Percentiles rank a stretch among this genome's conserved stretches.
These are phyloP conservation scores for Elsinoe batatas DNA, from an alignment of 2,329 filamentous ascomycete species.

Conservation along the genomic window DNA sequence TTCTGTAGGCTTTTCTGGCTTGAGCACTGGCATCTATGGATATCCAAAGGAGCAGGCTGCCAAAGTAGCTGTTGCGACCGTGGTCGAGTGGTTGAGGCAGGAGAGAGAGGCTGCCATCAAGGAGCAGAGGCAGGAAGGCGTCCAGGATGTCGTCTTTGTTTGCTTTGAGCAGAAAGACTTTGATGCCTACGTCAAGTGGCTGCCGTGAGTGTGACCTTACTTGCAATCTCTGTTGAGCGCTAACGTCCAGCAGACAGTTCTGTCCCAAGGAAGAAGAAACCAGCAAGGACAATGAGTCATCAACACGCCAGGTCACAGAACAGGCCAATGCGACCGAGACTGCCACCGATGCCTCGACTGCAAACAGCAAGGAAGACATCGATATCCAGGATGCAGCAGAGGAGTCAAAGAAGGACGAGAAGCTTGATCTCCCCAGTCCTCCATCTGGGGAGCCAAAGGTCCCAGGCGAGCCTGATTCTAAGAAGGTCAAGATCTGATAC, in stretches of 20 bases:
- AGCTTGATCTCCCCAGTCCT: constrained; percentile 39
- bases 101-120: constrained; percentile 23
- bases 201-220: constrained; percentile 57
- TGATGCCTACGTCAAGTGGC: constrained; percentile 54
- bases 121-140: constrained; percentile 29
- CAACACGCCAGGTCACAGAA: constrained; percentile 1
- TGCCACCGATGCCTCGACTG: constrained; percentile 1
- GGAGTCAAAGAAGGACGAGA: constrained; percentile 25
- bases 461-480: constrained; percentile 35
- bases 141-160: constrained; percentile 75
- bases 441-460: constrained; percentile 38
- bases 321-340: constrained; percentile 7
- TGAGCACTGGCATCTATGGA: constrained; percentile 85
- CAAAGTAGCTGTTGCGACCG: constrained; percentile 54
- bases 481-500: constrained; percentile 35
- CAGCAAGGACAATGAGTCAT: constrained; percentile 16
- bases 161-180: constrained; percentile 73
- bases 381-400: constrained; percentile 14
- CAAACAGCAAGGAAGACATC: neutral
- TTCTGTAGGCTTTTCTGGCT: constrained; percentile 69
- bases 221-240: neutral
- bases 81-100: constrained; percentile 45
- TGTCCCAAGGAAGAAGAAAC: neutral
- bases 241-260: neutral
- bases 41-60: constrained; percentile 71